Evolutionary conservation across 176 grass and related monocot genomes (phyloP).

Genomic region (Hyparrhenia diplandra): DNA sequence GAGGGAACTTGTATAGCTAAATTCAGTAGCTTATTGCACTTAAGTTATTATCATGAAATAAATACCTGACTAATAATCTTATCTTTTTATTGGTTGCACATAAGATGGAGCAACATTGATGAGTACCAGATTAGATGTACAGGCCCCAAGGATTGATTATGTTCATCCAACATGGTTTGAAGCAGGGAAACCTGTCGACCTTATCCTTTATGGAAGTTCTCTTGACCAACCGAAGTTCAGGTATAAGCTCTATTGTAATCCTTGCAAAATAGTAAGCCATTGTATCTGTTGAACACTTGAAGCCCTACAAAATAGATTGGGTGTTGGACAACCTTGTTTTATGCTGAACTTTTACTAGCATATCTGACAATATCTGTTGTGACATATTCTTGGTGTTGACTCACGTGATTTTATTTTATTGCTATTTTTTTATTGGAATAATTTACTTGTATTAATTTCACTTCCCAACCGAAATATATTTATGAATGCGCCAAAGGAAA

Average conservation of each 20-base stretch:
- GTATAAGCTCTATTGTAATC: slow-evolving; percentile 34
- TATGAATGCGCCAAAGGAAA: background rate
- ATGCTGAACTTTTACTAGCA: background rate
- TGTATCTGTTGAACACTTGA: background rate
- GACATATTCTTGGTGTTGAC: background rate
- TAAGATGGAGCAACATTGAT: slow-evolving; percentile 78
- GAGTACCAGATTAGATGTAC: slow-evolving; percentile 78
- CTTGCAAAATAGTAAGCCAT: background rate
- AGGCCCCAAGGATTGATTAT: slow-evolving; percentile 85
- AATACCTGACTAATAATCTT: slow-evolving; percentile 15
- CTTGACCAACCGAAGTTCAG: slow-evolving; percentile 90
- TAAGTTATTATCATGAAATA: background rate
- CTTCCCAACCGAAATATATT: background rate
- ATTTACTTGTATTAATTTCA: background rate
- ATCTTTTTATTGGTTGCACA: slow-evolving; percentile 10
- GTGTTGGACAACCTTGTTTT: background rate
- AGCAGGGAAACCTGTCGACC: slow-evolving; percentile 75
- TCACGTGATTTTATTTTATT: background rate
- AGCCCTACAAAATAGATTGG: background rate
- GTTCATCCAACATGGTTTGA: slow-evolving; percentile 89
- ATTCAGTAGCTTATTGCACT: slow-evolving; percentile 13
- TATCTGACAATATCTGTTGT: background rate
- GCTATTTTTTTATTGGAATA: background rate
- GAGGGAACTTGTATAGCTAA: background rate
- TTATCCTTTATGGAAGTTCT: slow-evolving; percentile 81